Percentiles rank a stretch among this genome's conserved stretches.
Evolutionary conservation across 1,284 basidiomycete genomes (phyloP).

Genomic region (Chiua sp.): DNA sequence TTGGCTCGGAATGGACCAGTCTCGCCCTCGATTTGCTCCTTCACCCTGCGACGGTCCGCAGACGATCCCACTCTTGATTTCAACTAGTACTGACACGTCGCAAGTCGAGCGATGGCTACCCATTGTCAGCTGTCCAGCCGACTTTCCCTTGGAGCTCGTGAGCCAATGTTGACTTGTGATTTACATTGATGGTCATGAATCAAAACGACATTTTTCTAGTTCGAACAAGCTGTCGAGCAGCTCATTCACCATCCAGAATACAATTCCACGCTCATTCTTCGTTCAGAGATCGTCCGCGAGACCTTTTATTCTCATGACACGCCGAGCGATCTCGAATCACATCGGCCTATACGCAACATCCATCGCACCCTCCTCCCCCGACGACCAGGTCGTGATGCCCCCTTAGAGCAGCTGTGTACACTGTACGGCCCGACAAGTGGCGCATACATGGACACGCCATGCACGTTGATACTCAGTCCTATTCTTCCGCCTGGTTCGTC

Average conservation of each 20-base stretch:
- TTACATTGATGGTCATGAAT: neutral
- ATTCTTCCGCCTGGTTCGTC: slow-evolving; percentile 47
- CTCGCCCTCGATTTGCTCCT: slow-evolving; percentile 31
- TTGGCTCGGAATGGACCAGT: slow-evolving; percentile 17
- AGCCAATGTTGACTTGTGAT: neutral
- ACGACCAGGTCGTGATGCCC: slow-evolving; percentile 69
- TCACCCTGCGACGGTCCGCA: slow-evolving; percentile 24
- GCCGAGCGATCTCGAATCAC: slow-evolving; percentile 44
- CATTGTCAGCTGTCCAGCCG: slow-evolving; percentile 46
- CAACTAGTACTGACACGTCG: neutral
- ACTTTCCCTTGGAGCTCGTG: slow-evolving; percentile 51
- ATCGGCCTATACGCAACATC: slow-evolving; percentile 51
- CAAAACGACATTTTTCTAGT: slow-evolving; percentile 46
- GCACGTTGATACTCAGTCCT: slow-evolving; percentile 68
- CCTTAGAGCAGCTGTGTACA: slow-evolving; percentile 79
- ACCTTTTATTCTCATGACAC: slow-evolving; percentile 31
- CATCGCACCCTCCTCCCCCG: slow-evolving; percentile 72
- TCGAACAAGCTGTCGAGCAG: slow-evolving; percentile 65
- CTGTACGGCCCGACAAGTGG: slow-evolving; percentile 49
- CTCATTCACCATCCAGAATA: slow-evolving; percentile 82
- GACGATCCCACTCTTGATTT: slow-evolving; percentile 11
- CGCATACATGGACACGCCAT: slow-evolving; percentile 32
- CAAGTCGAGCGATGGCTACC: slow-evolving; percentile 37
- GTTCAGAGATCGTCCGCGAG: slow-evolving; percentile 69
- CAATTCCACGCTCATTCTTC: slow-evolving; percentile 82